Base-by-base conservation (phyloP, 352 stramenopile genomes). In the Phytophthora syringae region DNA sequence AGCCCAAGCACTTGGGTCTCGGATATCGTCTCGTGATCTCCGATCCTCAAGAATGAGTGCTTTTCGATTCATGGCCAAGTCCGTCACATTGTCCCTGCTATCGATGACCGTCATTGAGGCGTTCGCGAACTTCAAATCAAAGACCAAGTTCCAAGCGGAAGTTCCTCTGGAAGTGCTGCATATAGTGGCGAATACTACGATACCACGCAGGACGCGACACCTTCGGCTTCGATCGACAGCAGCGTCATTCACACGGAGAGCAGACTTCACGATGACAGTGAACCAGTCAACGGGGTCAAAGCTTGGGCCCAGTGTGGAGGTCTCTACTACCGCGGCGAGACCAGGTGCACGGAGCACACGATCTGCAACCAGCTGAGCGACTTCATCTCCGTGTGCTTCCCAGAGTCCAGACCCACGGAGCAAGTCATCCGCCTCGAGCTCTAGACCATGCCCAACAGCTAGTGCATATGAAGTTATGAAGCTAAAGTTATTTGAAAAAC, bases 311-410 rank as follows among this genome's bases (percentile, higher is more conserved):
- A 76, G 16, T 76, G 67, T 24, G 67, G 67, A 18, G 67, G 67
- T 2, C 28, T 76, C 22, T 76, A 72, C 49, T 72, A 72, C 49
- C 36, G 63, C 12, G 67, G 67, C 12, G 39, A 65, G 37, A 76
- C 67, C 30, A 52, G 64, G 51, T 76, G 67, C 48, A 42, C 57
- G 28, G 44, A 22, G 40, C 44, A 57, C 52, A 76, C 67, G 10
- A 69, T 67, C 25, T 76, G 67, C 62, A 76, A 68, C 25, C 24
- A 68, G 40, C 27, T 76, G 27, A 76, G 67, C 52, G 61, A 67
- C 9, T 76, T 62, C 44, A 76, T 76, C 45, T 76, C 67, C 30
- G 57, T 76, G 37, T 76, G 67, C 49, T 74, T 74, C 66, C 66
- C 66, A 11, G 60, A 74, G 25, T 61, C 60, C 5, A 55, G 61